A percentile compares a stretch with the other conserved stretches of the same genome.
Evolutionary conservation across 164 flowering plant genomes (phyloP).

Genomic region (Hamamelis virginiana): DNA sequence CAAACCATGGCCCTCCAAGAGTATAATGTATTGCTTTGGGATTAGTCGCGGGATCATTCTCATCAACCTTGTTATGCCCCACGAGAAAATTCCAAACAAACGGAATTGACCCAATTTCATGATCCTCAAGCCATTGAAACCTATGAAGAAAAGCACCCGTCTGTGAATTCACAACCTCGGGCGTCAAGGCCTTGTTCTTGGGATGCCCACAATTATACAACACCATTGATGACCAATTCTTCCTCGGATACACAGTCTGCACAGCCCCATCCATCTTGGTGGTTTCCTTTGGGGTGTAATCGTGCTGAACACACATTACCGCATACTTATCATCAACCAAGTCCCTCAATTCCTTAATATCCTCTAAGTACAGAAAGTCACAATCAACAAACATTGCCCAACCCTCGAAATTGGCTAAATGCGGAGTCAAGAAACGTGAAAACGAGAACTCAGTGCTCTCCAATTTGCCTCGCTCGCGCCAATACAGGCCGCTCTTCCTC

Average conservation of each 20-base stretch:
- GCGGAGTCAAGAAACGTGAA: constrained; percentile 74
- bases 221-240: constrained; percentile 98
- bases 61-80: constrained; percentile 78
- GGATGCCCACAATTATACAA: constrained; percentile 88
- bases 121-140: constrained; percentile 89
- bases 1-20: constrained; percentile 97
- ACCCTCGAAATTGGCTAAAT: constrained; percentile 68
- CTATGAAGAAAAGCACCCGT: constrained; percentile 89
- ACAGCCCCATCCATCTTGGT: constrained; percentile 96
- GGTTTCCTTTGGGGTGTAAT: constrained; percentile 84
- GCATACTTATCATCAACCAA: constrained; percentile 79
- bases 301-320: constrained; percentile 95
- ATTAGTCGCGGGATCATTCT: constrained; percentile 46
- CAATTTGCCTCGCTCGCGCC: constrained; percentile 72
- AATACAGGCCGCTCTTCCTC: constrained; percentile 58
- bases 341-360: constrained; percentile 70
- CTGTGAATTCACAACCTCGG: constrained; percentile 71
- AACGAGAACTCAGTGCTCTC: constrained; percentile 98
- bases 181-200: constrained; percentile 66
- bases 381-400: constrained; percentile 99
- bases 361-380: constrained; percentile 83
- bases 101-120: constrained; percentile 80
- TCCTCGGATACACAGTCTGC: constrained; percentile 85
- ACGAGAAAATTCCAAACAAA: constrained; percentile 97
- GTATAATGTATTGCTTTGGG: constrained; percentile 95